Evolutionary conservation across 2,329 filamentous ascomycete genomes (phyloP), one percentile per base, ranked within the genome.

Genomic region (Ciborinia camelliae): DNA sequence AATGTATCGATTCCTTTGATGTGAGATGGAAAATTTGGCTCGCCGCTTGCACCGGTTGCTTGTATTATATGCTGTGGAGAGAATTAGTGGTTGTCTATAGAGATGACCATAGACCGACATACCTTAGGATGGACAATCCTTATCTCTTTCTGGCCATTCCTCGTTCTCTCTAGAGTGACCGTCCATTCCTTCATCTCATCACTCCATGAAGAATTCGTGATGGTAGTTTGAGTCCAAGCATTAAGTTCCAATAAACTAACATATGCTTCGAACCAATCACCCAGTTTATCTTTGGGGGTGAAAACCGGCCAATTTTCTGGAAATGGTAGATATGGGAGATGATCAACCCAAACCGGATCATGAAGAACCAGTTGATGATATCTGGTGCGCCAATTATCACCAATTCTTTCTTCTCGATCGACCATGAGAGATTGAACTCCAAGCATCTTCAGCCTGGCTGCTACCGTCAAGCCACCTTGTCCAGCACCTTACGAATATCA

Each of bases 231-330:
- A 2, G 79, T 83, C 87, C 87, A 90, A 35, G 88, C 81, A 69
- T 90, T 88, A 51, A 91, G 80, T 68, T 90, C 88, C 20, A 90
- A 77, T 0, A 84, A 75, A 10, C 78, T 81, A 1, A 82, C 87
- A 68, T 90, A 90, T 0, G 82, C 77, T 69, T 90, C 87, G 65
- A 90, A 86, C 77, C 85, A 91, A 55, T 89, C 85, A 1, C 80
- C 88, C 0, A 90, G 77, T 72, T 90, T 90, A 74, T 90, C 87
- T 71, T 90, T 90, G 5, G 87, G 86, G 0, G 87, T 89, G 73
- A 88, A 90, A 23, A 88, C 77, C 3, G 88, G 88, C 87, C 88
- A 91, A 58, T 80, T 81, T 0, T 80, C 72, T 0, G 88, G 88
- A 71, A 90, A 91, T 0, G 79, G 77, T 4, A 91, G 68, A 72